A percentile compares a stretch with the other conserved stretches of the same genome.
phyloP scores from a whole-genome alignment of 768 basidiomycete genomes.

The Myochromella boudieri region DNA sequence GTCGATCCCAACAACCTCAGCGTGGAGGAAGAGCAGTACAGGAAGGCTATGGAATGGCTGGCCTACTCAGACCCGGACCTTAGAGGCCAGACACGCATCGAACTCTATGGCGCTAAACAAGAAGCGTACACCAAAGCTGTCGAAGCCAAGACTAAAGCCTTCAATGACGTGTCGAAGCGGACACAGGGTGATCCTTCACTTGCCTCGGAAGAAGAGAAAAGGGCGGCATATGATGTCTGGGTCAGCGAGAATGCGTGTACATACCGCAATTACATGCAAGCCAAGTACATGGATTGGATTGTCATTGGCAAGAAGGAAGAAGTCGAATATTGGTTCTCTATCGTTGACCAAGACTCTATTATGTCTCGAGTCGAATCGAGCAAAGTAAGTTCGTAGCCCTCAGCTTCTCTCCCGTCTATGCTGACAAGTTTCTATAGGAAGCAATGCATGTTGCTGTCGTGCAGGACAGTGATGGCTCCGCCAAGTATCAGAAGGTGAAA shows the following conservation, averaged over 20 bases:
- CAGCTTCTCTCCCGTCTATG: not conserved
- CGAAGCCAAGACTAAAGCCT: constrained; percentile 7
- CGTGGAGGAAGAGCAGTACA: constrained; percentile 1
- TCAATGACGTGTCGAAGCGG: not conserved
- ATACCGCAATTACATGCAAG: constrained; percentile 7
- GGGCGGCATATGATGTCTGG: too few species aligned
- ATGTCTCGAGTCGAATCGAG: constrained; percentile 9
- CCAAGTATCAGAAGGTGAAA: constrained; percentile 1
- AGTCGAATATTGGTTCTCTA: constrained; percentile 9
- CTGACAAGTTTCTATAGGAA: not conserved
- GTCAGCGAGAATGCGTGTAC: too few species aligned
- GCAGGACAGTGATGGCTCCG: constrained; percentile 6
- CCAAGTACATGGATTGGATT: constrained; percentile 11
- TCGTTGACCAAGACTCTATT: constrained; percentile 6
- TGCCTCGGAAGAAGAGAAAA: too few species aligned
- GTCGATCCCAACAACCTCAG: constrained; percentile 1
- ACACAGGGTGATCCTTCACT: constrained; percentile 1
- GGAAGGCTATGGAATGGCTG: constrained; percentile 7
- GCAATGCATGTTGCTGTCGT: constrained; percentile 10
- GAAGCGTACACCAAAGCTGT: constrained; percentile 1
- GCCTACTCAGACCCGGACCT: not conserved
- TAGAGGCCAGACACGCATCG: not conserved
- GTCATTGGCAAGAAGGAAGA: constrained; percentile 9
- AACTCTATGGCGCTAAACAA: constrained; percentile 4
- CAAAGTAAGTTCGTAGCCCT: constrained; percentile 3